phyloP scores from a whole-genome alignment of 2,329 filamentous ascomycete species.

The Epichloe coenophiala region DNA sequence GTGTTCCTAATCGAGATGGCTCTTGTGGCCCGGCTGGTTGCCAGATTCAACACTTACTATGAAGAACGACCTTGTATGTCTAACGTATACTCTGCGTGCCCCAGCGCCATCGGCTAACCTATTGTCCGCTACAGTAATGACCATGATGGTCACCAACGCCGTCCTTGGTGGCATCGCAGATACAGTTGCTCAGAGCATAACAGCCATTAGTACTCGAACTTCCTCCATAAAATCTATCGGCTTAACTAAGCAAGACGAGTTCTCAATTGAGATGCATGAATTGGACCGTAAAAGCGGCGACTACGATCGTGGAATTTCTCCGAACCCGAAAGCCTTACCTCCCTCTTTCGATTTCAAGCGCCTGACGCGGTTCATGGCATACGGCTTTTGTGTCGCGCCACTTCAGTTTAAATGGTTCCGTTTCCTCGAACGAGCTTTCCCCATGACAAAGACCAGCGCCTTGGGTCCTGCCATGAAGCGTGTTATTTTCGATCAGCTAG shows the following conservation, averaged over 20 bases:
- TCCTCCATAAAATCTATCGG: slow-evolving; percentile 49
- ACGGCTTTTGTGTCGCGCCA: slow-evolving; percentile 92
- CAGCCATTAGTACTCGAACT: slow-evolving; percentile 55
- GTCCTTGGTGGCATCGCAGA: slow-evolving; percentile 92
- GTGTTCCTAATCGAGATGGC: slow-evolving; percentile 83
- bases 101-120: background rate
- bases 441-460: slow-evolving; percentile 63
- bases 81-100: background rate
- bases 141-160: slow-evolving; percentile 98
- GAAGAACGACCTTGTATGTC: slow-evolving; percentile 68
- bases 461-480: slow-evolving; percentile 74
- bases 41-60: slow-evolving; percentile 92
- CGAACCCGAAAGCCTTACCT: slow-evolving; percentile 46
- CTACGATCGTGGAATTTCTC: slow-evolving; percentile 50
- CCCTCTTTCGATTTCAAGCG: slow-evolving; percentile 93
- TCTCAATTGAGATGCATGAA: slow-evolving; percentile 81
- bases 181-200: slow-evolving; percentile 88
- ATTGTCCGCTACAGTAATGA: slow-evolving; percentile 52
- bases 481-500: slow-evolving; percentile 80
- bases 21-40: slow-evolving; percentile 65
- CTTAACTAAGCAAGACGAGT: slow-evolving; percentile 49
- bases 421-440: slow-evolving; percentile 70
- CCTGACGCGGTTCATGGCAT: slow-evolving; percentile 88
- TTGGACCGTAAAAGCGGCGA: slow-evolving; percentile 68
- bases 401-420: slow-evolving; percentile 93